Conservation (phyloP, 768 basidiomycete species). For the Leccinum imitatum region DNA sequence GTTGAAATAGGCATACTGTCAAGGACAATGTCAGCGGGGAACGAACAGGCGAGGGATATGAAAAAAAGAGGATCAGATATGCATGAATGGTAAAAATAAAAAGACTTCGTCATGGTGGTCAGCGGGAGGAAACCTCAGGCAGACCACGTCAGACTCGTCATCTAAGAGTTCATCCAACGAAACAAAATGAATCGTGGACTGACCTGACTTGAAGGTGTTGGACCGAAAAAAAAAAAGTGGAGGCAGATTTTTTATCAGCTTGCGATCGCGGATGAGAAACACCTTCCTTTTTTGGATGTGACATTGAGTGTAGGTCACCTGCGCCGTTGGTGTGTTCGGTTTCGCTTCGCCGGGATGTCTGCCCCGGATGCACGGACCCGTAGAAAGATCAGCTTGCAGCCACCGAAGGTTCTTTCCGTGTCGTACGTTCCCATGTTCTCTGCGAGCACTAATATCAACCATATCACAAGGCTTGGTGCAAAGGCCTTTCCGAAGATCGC, state of each 20-base stretch:
- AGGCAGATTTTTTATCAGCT: conserved; percentile 11
- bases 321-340: not conserved
- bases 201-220: conserved; percentile 17
- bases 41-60: not conserved
- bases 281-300: conserved; percentile 17
- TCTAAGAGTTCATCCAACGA: conserved; percentile 50
- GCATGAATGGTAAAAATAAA: conserved; percentile 88
- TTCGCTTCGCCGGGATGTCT: conserved; percentile 43
- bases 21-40: conserved; percentile 9
- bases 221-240: conserved; percentile 11
- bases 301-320: not conserved
- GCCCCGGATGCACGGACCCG: conserved; percentile 67
- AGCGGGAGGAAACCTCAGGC: conserved; percentile 59
- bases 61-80: conserved; percentile 57
- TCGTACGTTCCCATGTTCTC: conserved; percentile 42
- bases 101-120: conserved; percentile 60
- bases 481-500: conserved; percentile 51
- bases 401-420: conserved; percentile 50
- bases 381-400: conserved; percentile 61
- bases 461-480: conserved; percentile 46
- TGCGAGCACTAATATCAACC: conserved; percentile 1
- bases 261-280: conserved; percentile 16
- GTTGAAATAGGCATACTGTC: conserved; percentile 40
- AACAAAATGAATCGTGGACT: conserved; percentile 11
- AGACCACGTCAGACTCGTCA: conserved; percentile 80